A percentile compares a stretch with the other conserved stretches of the same genome.
Evolutionary conservation across 306 rosid species (phyloP).

Genomic region (Psophocarpus tetragonolobus): DNA sequence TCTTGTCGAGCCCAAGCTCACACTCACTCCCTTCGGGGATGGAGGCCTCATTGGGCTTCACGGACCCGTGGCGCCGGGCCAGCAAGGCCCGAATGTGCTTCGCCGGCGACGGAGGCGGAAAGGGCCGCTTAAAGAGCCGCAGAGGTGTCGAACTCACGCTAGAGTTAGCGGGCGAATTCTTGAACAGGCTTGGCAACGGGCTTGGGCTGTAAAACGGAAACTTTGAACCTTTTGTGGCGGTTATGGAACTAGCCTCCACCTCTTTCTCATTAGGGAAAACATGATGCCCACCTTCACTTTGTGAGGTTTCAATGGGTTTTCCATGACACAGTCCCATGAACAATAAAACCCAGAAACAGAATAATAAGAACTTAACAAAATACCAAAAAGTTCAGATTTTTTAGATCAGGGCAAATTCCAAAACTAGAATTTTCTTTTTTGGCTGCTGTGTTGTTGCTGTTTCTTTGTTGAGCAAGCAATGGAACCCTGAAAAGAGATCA

Average conservation of each 20-base stretch:
- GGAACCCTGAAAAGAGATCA: conserved; percentile 26
- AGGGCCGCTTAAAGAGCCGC: conserved; percentile 71
- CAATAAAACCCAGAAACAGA: conserved; percentile 32
- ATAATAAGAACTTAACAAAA: background rate
- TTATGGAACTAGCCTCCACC: conserved; percentile 27
- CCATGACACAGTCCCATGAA: conserved; percentile 84
- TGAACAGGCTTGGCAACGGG: conserved; percentile 76
- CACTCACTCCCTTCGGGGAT: conserved; percentile 91
- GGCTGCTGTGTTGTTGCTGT: conserved; percentile 15
- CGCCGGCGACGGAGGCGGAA: conserved; percentile 95
- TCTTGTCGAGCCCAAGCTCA: conserved; percentile 71
- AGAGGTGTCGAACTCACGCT: conserved; percentile 75
- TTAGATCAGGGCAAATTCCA: conserved; percentile 21
- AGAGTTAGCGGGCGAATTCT: conserved; percentile 71
- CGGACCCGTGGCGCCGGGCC: conserved; percentile 76
- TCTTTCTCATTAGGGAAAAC: conserved; percentile 31
- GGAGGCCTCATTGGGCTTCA: conserved; percentile 82
- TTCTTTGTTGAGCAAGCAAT: conserved; percentile 33
- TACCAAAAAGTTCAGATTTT: conserved; percentile 22
- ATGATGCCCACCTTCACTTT: conserved; percentile 30
- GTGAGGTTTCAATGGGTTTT: conserved; percentile 55
- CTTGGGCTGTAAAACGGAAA: conserved; percentile 92
- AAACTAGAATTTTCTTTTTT: background rate
- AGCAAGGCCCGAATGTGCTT: conserved; percentile 85
- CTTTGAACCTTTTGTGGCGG: conserved; percentile 31